Evolutionary conservation across 768 basidiomycete species (phyloP).

Genomic region (Leucogyrophana mollusca): DNA sequence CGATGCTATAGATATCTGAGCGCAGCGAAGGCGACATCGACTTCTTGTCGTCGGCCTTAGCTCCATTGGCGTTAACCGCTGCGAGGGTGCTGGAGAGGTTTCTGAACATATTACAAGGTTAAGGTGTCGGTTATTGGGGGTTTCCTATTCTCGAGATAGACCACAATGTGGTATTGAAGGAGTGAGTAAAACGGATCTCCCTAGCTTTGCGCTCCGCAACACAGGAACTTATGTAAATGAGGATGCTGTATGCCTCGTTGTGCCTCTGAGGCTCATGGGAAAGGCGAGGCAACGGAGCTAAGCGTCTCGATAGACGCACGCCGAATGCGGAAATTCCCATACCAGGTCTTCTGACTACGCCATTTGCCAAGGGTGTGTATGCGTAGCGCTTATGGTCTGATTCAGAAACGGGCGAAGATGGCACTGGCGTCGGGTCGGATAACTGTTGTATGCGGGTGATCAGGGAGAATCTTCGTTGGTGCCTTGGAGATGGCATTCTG

Average conservation of each 20-base stretch:
- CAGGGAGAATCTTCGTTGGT: no score
- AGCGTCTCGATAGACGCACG: constrained; percentile 8
- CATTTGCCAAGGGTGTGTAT: no score
- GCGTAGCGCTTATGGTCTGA: background rate
- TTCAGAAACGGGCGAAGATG: no score
- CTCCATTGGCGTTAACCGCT: constrained; percentile 19
- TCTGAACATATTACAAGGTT: constrained; percentile 40
- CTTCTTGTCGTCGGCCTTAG: constrained; percentile 33
- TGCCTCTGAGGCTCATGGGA: constrained; percentile 4
- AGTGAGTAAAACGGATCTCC: background rate
- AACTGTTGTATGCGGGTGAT: no score
- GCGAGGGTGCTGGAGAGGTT: constrained; percentile 42
- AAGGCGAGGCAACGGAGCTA: constrained; percentile 21
- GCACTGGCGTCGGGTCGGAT: no score
- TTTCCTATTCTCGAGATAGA: constrained; percentile 5
- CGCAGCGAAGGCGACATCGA: constrained; percentile 49
- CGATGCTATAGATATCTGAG: constrained; percentile 46
- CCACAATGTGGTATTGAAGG: background rate
- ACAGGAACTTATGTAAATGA: constrained; percentile 15
- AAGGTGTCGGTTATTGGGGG: background rate
- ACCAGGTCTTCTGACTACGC: background rate
- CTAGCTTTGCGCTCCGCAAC: background rate
- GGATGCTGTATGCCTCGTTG: constrained; percentile 9
- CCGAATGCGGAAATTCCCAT: background rate
- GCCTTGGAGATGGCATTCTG: no score